Evolutionary conservation across 495 filamentous ascomycete genomes (phyloP).

Genomic region (Talaromyces nanjingensis): DNA sequence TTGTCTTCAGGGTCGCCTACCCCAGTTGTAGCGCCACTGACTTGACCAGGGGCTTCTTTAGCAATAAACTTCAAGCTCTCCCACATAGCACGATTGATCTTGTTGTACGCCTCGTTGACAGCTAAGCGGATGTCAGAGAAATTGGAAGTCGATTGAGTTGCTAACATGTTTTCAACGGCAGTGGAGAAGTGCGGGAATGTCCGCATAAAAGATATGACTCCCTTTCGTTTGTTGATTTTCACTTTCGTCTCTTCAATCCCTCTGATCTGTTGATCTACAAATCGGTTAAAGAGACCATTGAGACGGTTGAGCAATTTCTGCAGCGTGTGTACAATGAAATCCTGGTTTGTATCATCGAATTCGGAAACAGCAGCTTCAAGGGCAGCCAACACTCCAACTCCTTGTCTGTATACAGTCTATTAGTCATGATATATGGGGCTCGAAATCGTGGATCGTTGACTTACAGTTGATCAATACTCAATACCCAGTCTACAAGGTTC

Average conservation of each 20-base stretch:
- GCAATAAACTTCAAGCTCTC: constrained; percentile 93
- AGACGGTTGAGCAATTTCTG: constrained; percentile 74
- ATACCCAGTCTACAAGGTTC: constrained; percentile 74
- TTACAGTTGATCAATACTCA: constrained; percentile 73
- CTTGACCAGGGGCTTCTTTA: constrained; percentile 71
- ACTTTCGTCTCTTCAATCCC: constrained; percentile 99
- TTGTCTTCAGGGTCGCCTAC: constrained; percentile 79
- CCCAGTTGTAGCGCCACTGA: constrained; percentile 42
- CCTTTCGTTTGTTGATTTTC: constrained; percentile 96
- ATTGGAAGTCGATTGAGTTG: constrained; percentile 39
- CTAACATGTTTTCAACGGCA: constrained; percentile 76
- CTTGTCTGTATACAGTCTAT: constrained; percentile 51
- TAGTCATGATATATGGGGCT: constrained; percentile 10
- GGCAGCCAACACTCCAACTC: constrained; percentile 76
- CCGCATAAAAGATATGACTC: constrained; percentile 88
- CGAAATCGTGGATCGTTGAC: constrained; percentile 13
- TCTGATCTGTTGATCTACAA: constrained; percentile 89
- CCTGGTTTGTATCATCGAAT: constrained; percentile 82
- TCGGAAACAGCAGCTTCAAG: constrained; percentile 69
- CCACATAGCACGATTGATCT: constrained; percentile 93
- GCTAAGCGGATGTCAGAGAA: constrained; percentile 61
- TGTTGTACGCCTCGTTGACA: constrained; percentile 80
- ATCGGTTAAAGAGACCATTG: constrained; percentile 71
- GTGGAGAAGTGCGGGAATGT: constrained; percentile 81
- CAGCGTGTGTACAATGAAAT: constrained; percentile 73